A percentile compares a stretch with the other conserved stretches of the same genome.
Evolutionary conservation across 1,284 basidiomycete species (phyloP).

Genomic region (Ganoderma lingzhi): DNA sequence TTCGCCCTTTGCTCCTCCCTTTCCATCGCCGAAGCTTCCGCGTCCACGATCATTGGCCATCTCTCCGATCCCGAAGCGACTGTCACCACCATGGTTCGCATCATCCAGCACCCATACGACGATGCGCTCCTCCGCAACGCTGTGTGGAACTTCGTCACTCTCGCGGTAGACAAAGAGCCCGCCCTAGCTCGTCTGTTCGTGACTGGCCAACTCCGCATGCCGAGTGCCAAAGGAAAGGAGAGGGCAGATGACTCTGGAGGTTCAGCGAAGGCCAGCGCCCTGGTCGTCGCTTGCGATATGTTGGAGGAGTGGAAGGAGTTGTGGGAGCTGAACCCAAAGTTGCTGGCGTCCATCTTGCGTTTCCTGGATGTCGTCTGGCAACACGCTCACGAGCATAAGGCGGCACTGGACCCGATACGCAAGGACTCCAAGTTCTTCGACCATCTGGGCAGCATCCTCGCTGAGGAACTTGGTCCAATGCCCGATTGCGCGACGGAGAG

Average conservation of each 20-base stretch:
- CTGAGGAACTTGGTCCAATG: slow-evolving; percentile 69
- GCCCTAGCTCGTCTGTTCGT: slow-evolving; percentile 87
- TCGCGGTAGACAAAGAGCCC: slow-evolving; percentile 88
- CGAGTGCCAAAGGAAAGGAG: slow-evolving; percentile 51
- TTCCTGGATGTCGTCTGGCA: slow-evolving; percentile 89
- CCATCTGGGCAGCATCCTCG: slow-evolving; percentile 64
- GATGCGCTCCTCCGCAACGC: slow-evolving; percentile 73
- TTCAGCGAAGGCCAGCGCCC: slow-evolving; percentile 54
- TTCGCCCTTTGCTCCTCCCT: slow-evolving; percentile 73
- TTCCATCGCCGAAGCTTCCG: slow-evolving; percentile 62
- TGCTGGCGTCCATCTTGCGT: slow-evolving; percentile 78
- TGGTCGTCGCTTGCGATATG: slow-evolving; percentile 72
- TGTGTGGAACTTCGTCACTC: slow-evolving; percentile 86
- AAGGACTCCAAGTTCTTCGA: slow-evolving; percentile 70
- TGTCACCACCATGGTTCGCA: slow-evolving; percentile 66
- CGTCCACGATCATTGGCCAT: slow-evolving; percentile 77
- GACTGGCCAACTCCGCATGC: slow-evolving; percentile 70
- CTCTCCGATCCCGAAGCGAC: slow-evolving; percentile 75
- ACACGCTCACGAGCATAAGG: slow-evolving; percentile 80
- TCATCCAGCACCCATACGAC: slow-evolving; percentile 76
- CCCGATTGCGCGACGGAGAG: slow-evolving; percentile 67
- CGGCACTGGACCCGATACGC: slow-evolving; percentile 63
- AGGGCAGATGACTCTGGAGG: slow-evolving; percentile 39
- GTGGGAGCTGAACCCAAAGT: slow-evolving; percentile 79
- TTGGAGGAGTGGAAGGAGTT: slow-evolving; percentile 74